Evolutionary conservation across 1,284 basidiomycete genomes (phyloP), one percentile per base, ranked within the genome.

Genomic region (Boletus hoseneyae): DNA sequence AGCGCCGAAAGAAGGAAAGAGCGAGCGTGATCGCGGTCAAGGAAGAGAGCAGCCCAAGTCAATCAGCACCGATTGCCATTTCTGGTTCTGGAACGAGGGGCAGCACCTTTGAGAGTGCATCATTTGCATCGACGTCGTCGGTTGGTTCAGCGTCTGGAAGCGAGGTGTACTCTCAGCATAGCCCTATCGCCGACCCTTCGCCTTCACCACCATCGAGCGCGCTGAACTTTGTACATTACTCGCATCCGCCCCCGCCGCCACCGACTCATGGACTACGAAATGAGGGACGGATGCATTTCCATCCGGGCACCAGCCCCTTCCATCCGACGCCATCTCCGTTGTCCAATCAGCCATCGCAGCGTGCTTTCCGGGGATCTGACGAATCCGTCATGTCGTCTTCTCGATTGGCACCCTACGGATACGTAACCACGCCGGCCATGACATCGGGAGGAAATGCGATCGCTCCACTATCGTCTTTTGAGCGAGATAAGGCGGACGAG

Each of bases 141-240:
- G 69, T 66, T 11, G 73, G 70, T n/a, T 75, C 81, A 32, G 70
- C 70, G 16, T 77, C 78, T 21, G 76, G 78, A 34, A 80, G 73
- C 61, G 82, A 83, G 23, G 69, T 73, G 42, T 84, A 82, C 64
- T 67, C 75, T 33, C 75, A 76, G 39, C 65, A 73, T 23, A 68
- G 71, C 34, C 70, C 70, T 21, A 61, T 70, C 47, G 59, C 63
- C 39, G 70, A 71, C 39, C 75, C 79, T 4, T 83, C 83, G n/a
- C 82, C 83, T 11, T 80, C 82, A 25, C 82, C 83, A 12, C 77
- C 82, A 10, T 68, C 76, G 16, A 68, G 70, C 39, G 70, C 65
- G 48, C 67, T 78, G 62, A 76, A 68, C 50, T 85, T 82, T 64
- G 74, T 77, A 43, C 75, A 81, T 49, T 83, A 83, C 53, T 67